Base-by-base conservation (phyloP, 192 early-diverging fungal genomes). In the Coemansia sp. region DNA sequence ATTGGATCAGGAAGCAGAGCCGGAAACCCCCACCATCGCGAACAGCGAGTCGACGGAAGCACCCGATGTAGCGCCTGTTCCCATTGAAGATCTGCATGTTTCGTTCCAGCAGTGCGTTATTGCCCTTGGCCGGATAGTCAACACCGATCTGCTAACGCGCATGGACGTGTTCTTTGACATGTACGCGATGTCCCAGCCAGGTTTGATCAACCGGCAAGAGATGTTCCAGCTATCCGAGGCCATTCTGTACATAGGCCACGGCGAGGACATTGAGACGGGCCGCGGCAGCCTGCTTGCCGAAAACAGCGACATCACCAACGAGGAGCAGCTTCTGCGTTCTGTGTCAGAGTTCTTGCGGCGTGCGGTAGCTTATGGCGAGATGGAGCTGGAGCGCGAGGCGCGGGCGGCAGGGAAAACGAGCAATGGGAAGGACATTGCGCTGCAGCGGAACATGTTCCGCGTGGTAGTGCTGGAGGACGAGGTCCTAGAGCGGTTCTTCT, bases 381-480 rank as follows among this genome's bases (percentile, higher is more conserved):
- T 34, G 21, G 56, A 57, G 62, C 36, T 5, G 39, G 63, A 51
- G 24, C 49, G 36, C 7, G 51, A 24, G 18, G 55, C 8, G 21
- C 21, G 6, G 36, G 36, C 53, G 4, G 35, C 55, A 33, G 35
- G 44, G 7, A 60, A 30, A 3, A 39, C 7, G 8, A 26, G 52
- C 4, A 3, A 20, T 5, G 33, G 39, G n/a, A 20, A 53, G 12
- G 75, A 76, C 45, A 75, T 75, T 75, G 24, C 57, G 55, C 59
- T 85, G 9, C 68, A 62, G 41, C 67, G 73, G 44, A 78, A 81
- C 23, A 85, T 81, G 64, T 92, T 90, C 73, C 82, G 90, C 35
- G 93, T 97, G 84, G 87, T 94, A 2, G 84, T 95, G n/a, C 76
- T 97, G 62, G 90, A 88, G 18, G 94, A 97, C 71, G 92, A 91